Base-by-base conservation (phyloP, 139 green algal species). In the Coelastrella sp. region DNA sequence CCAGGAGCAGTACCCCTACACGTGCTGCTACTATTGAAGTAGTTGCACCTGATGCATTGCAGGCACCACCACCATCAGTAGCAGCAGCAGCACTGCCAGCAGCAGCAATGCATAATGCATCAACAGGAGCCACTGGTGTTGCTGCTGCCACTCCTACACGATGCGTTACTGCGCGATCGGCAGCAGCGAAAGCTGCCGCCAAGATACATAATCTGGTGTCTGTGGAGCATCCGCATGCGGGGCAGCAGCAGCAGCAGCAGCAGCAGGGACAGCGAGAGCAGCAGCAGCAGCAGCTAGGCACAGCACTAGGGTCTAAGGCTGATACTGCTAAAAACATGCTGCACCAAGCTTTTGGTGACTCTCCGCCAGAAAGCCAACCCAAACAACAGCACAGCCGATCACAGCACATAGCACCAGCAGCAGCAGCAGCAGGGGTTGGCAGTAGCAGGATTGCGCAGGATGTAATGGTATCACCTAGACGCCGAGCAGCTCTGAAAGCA, bases 221-320 rank as follows among this genome's bases (percentile, higher is more conserved):
- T 14, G 5, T 58, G 75, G 19, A 54, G n/a, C 19, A 56, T 80
- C n/a, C 54, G n/a, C 47, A 7, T 13, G 5, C n/a, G n/a, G n/a
- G n/a, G n/a, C n/a, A n/a, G n/a, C n/a, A 57, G 5, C 66, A 74
- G 58, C 80, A 71, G 61, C 23, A 79, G n/a, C 64, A 65, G 3
- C 54, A 19, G 32, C 66, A 86, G 57, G 79, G 7, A 17, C 23
- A 8, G 10, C 14, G 14, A 13, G 10, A 17, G 74, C 16, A n/a
- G n/a, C 74, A 80, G 74, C 74, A 58, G 22, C 74, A 58, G n/a
- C 74, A 80, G 74, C 74, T 58, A 60, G 61, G 68, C 81, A 71
- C 84, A 89, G 66, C 83, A 88, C 68, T 8, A 83, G 6, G 7
- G 13, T 16, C 32, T 64, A 64, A 32, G 23, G 79, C n/a, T 32